These are phyloP conservation scores for Priceomyces castillae DNA, from an alignment of 805 yeast species.

Conservation along the genomic window DNA sequence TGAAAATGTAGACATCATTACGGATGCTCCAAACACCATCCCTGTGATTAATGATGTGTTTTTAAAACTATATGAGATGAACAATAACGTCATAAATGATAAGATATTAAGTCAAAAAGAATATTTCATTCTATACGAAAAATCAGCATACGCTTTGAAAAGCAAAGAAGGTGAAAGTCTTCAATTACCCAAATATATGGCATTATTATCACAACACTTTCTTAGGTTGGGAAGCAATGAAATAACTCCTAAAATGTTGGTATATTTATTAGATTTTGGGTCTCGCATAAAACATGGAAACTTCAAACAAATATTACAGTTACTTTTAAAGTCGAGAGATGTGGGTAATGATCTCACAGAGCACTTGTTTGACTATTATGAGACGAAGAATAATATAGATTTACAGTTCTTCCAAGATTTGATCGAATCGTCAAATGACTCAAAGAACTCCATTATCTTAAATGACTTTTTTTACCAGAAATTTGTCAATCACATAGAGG, in stretches of 20 bases:
- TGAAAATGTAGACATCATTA: constrained; percentile 1
- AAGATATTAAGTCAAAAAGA: constrained; percentile 8
- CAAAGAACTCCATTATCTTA: constrained; percentile 9
- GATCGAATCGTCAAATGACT: background rate
- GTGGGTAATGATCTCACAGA: constrained; percentile 16
- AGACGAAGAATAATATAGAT: constrained; percentile 1
- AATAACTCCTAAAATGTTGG: constrained; percentile 20
- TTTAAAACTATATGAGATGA: constrained; percentile 15
- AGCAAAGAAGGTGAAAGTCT: background rate
- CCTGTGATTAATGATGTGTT: constrained; percentile 20
- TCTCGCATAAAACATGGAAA: constrained; percentile 7
- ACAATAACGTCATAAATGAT: constrained; percentile 8
- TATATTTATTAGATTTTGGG: constrained; percentile 28
- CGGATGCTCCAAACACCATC: constrained; percentile 11
- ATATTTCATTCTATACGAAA: constrained; percentile 15
- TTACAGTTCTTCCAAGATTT: constrained; percentile 11
- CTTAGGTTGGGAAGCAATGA: constrained; percentile 10
- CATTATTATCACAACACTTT: constrained; percentile 20
- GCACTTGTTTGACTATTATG: constrained; percentile 10
- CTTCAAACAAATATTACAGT: constrained; percentile 6
- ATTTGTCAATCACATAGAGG: constrained; percentile 27
- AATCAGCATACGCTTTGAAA: constrained; percentile 10
- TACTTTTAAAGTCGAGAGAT: constrained; percentile 9
- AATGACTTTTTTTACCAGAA: constrained; percentile 19
- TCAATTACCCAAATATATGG: constrained; percentile 28